A percentile compares a stretch with the other conserved stretches of the same genome.
These are phyloP conservation scores for Luffa acutangula DNA, from an alignment of 306 rosid species.

Conservation along the genomic window DNA sequence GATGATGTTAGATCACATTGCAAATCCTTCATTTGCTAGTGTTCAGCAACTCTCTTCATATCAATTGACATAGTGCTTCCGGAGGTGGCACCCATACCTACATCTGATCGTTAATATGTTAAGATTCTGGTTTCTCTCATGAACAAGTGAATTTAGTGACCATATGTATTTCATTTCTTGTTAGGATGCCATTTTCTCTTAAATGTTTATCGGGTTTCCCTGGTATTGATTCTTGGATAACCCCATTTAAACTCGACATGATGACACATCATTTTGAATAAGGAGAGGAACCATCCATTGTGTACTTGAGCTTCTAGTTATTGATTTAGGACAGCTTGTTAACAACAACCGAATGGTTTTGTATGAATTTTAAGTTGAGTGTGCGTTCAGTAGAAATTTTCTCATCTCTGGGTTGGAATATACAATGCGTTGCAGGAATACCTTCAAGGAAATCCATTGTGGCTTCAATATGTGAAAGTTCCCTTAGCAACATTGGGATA, in stretches of 20 bases:
- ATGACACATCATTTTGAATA: not conserved
- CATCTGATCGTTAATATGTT: not conserved
- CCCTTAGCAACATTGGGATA: conserved; percentile 75
- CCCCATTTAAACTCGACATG: not conserved
- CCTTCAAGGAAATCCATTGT: conserved; percentile 89
- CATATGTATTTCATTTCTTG: not conserved
- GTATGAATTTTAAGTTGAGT: not conserved
- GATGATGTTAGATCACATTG: not conserved
- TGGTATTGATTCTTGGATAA: not conserved
- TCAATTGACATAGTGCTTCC: not conserved
- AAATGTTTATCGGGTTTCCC: not conserved
- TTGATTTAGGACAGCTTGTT: not conserved
- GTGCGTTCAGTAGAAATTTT: not conserved
- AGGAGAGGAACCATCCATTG: not conserved
- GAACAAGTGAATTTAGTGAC: not conserved
- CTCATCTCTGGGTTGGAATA: conserved; percentile 8
- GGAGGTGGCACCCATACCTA: not conserved
- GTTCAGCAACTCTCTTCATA: not conserved
- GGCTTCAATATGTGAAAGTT: conserved; percentile 75
- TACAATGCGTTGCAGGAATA: conserved; percentile 45
- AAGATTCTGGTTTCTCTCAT: not conserved
- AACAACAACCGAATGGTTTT: not conserved
- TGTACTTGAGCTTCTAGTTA: not conserved
- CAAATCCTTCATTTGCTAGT: not conserved
- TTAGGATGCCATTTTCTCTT: not conserved